A percentile compares a stretch with the other conserved stretches of the same genome.
Evolutionary conservation across 208 protist genomes (phyloP).

Genomic region (Leishmania martiniquensis): DNA sequence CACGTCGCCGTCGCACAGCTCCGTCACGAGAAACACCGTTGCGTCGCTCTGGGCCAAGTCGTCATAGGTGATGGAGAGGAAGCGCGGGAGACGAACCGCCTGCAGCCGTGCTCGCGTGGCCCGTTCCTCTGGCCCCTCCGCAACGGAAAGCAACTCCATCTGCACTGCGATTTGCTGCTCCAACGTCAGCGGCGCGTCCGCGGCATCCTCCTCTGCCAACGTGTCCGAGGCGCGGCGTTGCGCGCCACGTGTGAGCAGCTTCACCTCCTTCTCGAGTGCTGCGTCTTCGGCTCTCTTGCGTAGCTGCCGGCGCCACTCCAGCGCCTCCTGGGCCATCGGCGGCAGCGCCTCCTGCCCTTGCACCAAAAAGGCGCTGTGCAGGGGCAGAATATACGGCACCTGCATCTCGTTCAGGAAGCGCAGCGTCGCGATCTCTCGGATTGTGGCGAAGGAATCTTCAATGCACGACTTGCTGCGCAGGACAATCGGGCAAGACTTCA

Average conservation of each 20-base stretch:
- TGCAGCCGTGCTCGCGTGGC: slow-evolving; percentile 38
- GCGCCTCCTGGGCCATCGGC: slow-evolving; percentile 50
- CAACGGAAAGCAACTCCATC: slow-evolving; percentile 20
- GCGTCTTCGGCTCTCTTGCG: slow-evolving; percentile 36
- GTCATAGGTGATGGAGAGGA: slow-evolving; percentile 78
- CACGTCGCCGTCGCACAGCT: slow-evolving; percentile 89
- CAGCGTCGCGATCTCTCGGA: slow-evolving; percentile 88
- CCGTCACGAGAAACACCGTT: slow-evolving; percentile 79
- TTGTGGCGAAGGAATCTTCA: slow-evolving; percentile 74
- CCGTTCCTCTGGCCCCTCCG: slow-evolving; percentile 29
- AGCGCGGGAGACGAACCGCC: slow-evolving; percentile 60
- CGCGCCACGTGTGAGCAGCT: slow-evolving; percentile 18
- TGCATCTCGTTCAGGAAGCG: slow-evolving; percentile 76
- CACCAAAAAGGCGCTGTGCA: slow-evolving; percentile 84
- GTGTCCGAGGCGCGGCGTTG: neutral
- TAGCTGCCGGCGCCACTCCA: slow-evolving; percentile 36
- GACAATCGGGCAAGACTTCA: slow-evolving; percentile 83
- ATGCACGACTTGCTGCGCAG: slow-evolving; percentile 62
- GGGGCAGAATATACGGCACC: slow-evolving; percentile 84
- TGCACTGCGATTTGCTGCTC: slow-evolving; percentile 30
- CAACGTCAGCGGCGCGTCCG: slow-evolving; percentile 12
- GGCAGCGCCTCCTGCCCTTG: slow-evolving; percentile 59
- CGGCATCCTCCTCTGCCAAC: neutral
- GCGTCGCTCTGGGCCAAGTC: slow-evolving; percentile 69
- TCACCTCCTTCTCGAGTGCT: slow-evolving; percentile 36